Percentiles rank a stretch among this genome's conserved stretches.
Evolutionary conservation across 2,329 filamentous ascomycete genomes (phyloP).

Genomic region (Aspergillus piperis): DNA sequence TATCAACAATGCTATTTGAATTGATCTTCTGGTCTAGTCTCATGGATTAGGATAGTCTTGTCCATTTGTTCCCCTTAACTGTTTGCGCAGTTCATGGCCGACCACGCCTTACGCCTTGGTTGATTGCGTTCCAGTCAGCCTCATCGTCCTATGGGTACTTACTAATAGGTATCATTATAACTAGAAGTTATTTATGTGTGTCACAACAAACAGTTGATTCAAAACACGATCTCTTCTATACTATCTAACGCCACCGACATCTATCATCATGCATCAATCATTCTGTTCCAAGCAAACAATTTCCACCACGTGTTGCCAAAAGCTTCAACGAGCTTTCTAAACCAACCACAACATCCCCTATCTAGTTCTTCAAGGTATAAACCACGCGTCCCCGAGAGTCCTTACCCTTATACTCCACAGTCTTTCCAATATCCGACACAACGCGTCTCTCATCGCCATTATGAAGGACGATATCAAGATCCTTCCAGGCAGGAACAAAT

Average conservation of each 20-base stretch:
- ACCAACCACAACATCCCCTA: neutral
- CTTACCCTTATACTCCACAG: conserved; percentile 30
- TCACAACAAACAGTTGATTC: neutral
- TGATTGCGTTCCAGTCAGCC: neutral
- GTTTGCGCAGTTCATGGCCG: neutral
- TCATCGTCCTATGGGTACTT: neutral
- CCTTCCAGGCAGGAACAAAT: conserved; percentile 54
- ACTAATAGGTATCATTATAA: neutral
- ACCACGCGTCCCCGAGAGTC: conserved; percentile 32
- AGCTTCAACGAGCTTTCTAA: neutral
- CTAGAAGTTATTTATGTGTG: neutral
- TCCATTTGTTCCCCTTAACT: neutral
- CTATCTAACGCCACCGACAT: neutral
- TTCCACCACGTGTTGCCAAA: neutral
- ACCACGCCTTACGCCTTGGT: neutral
- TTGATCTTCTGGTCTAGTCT: neutral
- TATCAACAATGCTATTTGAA: conserved; percentile 21
- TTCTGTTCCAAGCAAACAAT: too few species aligned
- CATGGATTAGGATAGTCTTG: neutral
- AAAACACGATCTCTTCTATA: neutral
- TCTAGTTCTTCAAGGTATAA: conserved; percentile 32
- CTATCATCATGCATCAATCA: neutral
- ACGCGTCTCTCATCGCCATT: conserved; percentile 51
- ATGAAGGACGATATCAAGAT: conserved; percentile 54
- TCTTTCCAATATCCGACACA: conserved; percentile 33